Base-by-base conservation (phyloP, 352 stramenopile species). In the Phytophthora agathidicida region DNA sequence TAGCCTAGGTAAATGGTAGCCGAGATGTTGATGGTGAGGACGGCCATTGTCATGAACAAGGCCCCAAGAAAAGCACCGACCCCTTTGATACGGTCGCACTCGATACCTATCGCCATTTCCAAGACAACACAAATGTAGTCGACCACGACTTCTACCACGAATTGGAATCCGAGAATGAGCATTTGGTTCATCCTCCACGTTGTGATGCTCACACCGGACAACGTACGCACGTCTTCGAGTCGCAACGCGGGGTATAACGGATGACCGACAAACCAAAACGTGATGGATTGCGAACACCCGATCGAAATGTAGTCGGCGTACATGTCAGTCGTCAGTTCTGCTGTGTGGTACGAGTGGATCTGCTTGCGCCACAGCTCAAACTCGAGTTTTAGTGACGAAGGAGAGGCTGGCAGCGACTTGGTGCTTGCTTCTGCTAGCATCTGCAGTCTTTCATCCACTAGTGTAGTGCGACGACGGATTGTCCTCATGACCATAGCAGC, bases 291-390 rank as follows among this genome's bases (percentile, higher is more conserved):
- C 2, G 75, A 81, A 38, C 71, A 84, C 0, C 60, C 71, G 27
- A 84, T 80, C 0, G 71, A 65, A 19, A 84, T 74, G 36, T 84
- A 84, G 48, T 84, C 74, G 16, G 74, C 68, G 26, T 77, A 78
- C 71, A 84, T 84, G 30, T 79, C 71, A 31, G 71, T 68, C 20
- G 71, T 73, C 14, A 59, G 26, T 38, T 84, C 75, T 2, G 71
- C 68, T 13, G 71, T 72, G 19, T 81, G 60, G 17, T 77, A 63
- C 0, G 44, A 32, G 1, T 82, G n/a, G 2, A 70, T 23, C 5
- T 69, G 71, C 17, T 27, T 45, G 16, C 49, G 49, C 68, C 73
- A 79, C 13, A 48, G 20, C 7, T 68, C 47, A 3, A 79, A 79
- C 7, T 61, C 47, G 14, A 59, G 7, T 22, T 53, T 54, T 7